Conservation (phyloP, 306 rosid species). For the Corylus americana region DNA sequence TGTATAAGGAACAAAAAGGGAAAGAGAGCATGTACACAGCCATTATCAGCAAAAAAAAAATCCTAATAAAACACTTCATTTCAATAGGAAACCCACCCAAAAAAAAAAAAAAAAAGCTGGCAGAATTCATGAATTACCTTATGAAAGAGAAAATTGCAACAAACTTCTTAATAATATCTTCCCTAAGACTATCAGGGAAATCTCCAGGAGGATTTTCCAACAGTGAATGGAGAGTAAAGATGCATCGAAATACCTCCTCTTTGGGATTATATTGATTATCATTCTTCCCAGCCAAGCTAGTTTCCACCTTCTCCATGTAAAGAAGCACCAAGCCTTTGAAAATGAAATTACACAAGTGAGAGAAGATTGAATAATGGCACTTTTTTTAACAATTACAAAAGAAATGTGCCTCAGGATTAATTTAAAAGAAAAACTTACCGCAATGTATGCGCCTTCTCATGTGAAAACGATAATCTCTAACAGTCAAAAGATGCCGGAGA, state of each 20-base stretch:
- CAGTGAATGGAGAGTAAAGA: constrained; percentile 77
- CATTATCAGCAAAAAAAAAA: constrained; percentile 13
- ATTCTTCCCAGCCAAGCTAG: constrained; percentile 55
- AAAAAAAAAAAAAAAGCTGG: neutral
- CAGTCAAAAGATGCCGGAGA: constrained; percentile 71
- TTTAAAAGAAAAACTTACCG: constrained; percentile 50
- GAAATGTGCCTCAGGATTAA: constrained; percentile 16
- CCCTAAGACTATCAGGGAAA: constrained; percentile 64
- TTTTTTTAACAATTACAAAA: constrained; percentile 25
- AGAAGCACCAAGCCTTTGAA: constrained; percentile 62
- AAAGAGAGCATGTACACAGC: constrained; percentile 19
- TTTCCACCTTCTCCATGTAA: constrained; percentile 67
- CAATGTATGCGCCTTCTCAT: constrained; percentile 73
- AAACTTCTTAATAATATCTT: constrained; percentile 59
- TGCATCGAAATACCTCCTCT: constrained; percentile 85
- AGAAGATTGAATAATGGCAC: constrained; percentile 17
- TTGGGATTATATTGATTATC: constrained; percentile 54
- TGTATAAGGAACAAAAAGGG: constrained; percentile 37
- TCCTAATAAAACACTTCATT: neutral
- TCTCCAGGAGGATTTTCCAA: constrained; percentile 89
- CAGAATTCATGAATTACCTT: constrained; percentile 51
- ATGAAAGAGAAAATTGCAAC: constrained; percentile 57
- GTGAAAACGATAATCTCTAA: constrained; percentile 79
- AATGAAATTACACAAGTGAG: constrained; percentile 11
- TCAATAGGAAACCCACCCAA: neutral